These are phyloP conservation scores for Apiotrichum laibachii DNA, from an alignment of 1,284 basidiomycete genomes.

Conservation along the genomic window DNA sequence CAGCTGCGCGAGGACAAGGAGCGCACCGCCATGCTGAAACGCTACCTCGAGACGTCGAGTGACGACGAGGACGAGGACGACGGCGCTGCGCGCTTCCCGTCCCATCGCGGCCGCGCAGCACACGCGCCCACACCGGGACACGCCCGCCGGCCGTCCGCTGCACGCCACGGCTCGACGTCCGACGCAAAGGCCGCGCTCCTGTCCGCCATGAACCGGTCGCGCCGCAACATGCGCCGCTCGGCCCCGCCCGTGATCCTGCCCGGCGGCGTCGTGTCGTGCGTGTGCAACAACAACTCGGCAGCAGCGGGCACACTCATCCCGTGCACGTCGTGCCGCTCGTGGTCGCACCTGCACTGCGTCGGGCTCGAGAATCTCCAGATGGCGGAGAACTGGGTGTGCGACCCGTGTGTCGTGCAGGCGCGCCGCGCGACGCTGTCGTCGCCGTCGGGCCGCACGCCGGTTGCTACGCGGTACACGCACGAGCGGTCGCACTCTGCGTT, in stretches of 20 bases:
- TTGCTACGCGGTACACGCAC: slow-evolving; percentile 20
- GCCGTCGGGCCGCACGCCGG: slow-evolving; percentile 20
- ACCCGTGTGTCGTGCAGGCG: slow-evolving; percentile 30
- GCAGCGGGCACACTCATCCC: slow-evolving; percentile 33
- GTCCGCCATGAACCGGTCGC: slow-evolving; percentile 10
- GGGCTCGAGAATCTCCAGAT: slow-evolving; percentile 34
- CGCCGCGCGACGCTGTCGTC: slow-evolving; percentile 28
- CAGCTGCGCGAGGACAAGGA: slow-evolving; percentile 35
- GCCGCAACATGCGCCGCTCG: neutral
- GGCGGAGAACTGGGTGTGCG: slow-evolving; percentile 39
- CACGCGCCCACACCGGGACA: too few relatives aligned
- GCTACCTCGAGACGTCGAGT: slow-evolving; percentile 42
- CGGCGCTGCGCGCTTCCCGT: slow-evolving; percentile 11
- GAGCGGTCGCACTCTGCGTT: slow-evolving; percentile 40
- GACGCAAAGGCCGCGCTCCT: slow-evolving; percentile 21
- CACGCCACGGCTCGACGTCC: slow-evolving; percentile 5
- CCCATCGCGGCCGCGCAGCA: slow-evolving; percentile 1
- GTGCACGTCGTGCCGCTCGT: slow-evolving; percentile 41
- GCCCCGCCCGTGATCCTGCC: slow-evolving; percentile 12
- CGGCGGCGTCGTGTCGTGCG: slow-evolving; percentile 35
- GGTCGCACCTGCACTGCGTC: slow-evolving; percentile 44
- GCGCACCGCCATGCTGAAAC: slow-evolving; percentile 29
- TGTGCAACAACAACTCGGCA: slow-evolving; percentile 33
- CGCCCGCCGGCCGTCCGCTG: neutral
- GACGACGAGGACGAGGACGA: slow-evolving; percentile 33